These are phyloP conservation scores for Cutaneotrichosporon daszewskae DNA, from an alignment of 1,284 basidiomycete species.

Conservation along the genomic window DNA sequence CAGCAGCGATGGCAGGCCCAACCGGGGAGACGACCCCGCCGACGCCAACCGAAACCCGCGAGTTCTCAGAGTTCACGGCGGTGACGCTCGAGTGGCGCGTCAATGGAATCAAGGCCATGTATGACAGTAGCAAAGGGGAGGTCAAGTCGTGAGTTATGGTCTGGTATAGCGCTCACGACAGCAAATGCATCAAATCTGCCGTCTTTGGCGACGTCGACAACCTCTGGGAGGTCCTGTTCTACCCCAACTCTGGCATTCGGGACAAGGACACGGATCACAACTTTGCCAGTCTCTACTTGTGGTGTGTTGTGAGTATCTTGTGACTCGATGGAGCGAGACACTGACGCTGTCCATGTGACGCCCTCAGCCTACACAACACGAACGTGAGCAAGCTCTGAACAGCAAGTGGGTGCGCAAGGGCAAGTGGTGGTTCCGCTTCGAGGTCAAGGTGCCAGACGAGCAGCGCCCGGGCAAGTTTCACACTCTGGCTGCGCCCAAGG, in stretches of 20 bases:
- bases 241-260: constrained; percentile 66
- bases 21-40: not conserved
- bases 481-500: constrained; percentile 55
- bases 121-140: constrained; percentile 57
- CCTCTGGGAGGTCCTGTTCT: constrained; percentile 63
- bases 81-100: constrained; percentile 71
- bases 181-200: constrained; percentile 47
- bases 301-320: constrained; percentile 60
- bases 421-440: constrained; percentile 75
- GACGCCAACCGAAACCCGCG: too few relatives aligned
- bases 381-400: constrained; percentile 62
- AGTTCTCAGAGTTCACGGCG: constrained; percentile 56
- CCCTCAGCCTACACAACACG: constrained; percentile 60
- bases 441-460: constrained; percentile 56
- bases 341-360: not conserved
- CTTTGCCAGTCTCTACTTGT: constrained; percentile 68
- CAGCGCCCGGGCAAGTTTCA: constrained; percentile 23
- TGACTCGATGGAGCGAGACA: not conserved
- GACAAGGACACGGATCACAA: constrained; percentile 40
- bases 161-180: constrained; percentile 10
- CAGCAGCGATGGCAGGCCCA: not conserved
- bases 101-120: constrained; percentile 60
- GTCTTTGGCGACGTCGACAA: constrained; percentile 47
- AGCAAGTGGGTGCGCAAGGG: constrained; percentile 76
- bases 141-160: constrained; percentile 38